Conservation (phyloP, 2,329 filamentous ascomycete genomes). For the Ceratocystiopsis sp. region DNA sequence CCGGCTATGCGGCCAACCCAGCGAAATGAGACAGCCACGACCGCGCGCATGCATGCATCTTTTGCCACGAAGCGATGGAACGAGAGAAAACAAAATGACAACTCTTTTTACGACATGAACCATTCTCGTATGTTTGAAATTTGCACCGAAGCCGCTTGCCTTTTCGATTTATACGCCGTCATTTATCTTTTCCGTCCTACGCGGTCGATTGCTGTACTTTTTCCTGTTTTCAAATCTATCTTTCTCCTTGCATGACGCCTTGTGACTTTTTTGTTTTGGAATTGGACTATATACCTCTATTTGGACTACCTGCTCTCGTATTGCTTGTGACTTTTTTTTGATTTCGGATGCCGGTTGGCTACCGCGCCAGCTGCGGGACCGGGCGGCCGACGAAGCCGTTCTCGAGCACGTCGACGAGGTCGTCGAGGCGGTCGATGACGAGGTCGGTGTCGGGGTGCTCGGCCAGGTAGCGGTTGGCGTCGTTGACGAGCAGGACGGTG, state of each 20-base stretch:
- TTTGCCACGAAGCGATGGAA: not conserved
- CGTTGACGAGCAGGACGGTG: constrained; percentile 73
- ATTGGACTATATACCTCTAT: no score
- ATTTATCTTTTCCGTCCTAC: not conserved
- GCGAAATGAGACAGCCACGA: constrained; percentile 9
- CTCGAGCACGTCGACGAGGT: constrained; percentile 60
- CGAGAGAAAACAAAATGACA: not conserved
- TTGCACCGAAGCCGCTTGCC: no score
- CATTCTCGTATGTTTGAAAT: not conserved
- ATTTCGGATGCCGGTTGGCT: no score
- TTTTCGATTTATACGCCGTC: not conserved
- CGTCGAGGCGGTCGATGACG: constrained; percentile 54
- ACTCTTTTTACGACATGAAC: not conserved
- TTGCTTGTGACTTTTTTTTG: no score
- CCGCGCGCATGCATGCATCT: not conserved
- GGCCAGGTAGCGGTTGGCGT: constrained; percentile 55
- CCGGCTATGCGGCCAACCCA: constrained; percentile 14
- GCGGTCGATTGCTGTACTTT: not conserved
- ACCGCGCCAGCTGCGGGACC: not conserved
- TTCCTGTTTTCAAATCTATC: not conserved
- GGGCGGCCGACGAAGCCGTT: constrained; percentile 39
- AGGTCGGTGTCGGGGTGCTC: constrained; percentile 63
- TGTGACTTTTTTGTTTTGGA: no score
- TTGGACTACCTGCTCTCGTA: no score
- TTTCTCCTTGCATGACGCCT: not conserved